Percentiles rank a stretch among this genome's conserved stretches.
Conservation (phyloP, 1,284 basidiomycete genomes). For the Trichosporon ovoides region DNA sequence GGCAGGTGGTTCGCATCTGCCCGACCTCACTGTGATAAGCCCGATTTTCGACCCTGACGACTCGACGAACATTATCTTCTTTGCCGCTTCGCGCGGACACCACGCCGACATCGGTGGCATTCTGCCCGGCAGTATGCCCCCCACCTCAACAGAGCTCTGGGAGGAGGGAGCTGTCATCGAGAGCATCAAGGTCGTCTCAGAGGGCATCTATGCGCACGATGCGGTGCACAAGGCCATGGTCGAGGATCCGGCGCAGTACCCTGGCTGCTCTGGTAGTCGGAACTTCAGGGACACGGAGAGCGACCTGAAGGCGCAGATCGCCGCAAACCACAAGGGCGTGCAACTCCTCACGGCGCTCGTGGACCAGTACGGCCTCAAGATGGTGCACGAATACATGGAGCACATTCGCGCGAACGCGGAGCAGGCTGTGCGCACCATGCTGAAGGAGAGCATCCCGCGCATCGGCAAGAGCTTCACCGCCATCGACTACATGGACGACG, state of each 20-base stretch:
- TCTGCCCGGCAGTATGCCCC: conserved; percentile 73
- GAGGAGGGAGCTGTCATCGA: conserved; percentile 71
- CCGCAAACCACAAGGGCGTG: conserved; percentile 90
- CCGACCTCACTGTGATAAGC: conserved; percentile 41
- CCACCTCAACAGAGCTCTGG: conserved; percentile 79
- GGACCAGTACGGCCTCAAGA: conserved; percentile 75
- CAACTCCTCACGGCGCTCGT: conserved; percentile 70
- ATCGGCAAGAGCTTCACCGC: conserved; percentile 54
- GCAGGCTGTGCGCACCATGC: conserved; percentile 70
- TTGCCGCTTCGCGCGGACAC: conserved; percentile 34
- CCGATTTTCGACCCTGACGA: conserved; percentile 35
- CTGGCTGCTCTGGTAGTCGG: conserved; percentile 61
- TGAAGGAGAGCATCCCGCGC: conserved; percentile 57
- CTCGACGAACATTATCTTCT: conserved; percentile 38
- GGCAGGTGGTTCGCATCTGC: conserved; percentile 32
- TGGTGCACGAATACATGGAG: conserved; percentile 88
- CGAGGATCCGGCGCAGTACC: conserved; percentile 74
- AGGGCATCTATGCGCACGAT: conserved; percentile 71
- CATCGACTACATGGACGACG: conserved; percentile 60
- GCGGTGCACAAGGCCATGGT: conserved; percentile 66
- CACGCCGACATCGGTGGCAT: conserved; percentile 44
- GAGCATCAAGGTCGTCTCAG: conserved; percentile 86
- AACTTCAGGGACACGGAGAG: conserved; percentile 86
- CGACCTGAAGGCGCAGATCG: conserved; percentile 93
- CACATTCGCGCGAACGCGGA: conserved; percentile 82